These are phyloP conservation scores for Lumnitzera littorea DNA, from an alignment of 345 rosid genomes.

Conservation along the genomic window DNA sequence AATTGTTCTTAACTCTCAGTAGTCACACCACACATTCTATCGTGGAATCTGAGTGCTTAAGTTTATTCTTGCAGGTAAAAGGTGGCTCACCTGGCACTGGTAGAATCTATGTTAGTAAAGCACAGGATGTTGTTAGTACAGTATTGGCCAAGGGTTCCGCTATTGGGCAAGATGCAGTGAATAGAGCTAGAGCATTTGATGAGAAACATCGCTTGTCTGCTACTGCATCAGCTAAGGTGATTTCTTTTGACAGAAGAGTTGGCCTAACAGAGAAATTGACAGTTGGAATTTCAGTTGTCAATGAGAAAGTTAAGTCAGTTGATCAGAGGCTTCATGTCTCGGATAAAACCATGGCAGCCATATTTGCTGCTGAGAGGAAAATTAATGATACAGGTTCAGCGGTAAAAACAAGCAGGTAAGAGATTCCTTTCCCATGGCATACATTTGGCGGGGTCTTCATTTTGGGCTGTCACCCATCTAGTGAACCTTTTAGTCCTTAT, in stretches of 20 bases:
- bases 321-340: constrained; percentile 93
- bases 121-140: constrained; percentile 75
- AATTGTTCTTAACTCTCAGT: neutral
- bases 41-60: neutral
- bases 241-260: constrained; percentile 71
- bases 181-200: constrained; percentile 90
- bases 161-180: constrained; percentile 82
- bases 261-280: constrained; percentile 78
- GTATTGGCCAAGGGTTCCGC: constrained; percentile 88
- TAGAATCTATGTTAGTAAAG: constrained; percentile 66
- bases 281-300: constrained; percentile 77
- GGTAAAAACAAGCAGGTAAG: constrained; percentile 92
- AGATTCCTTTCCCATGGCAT: neutral
- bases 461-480: neutral
- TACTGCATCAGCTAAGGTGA: constrained; percentile 85
- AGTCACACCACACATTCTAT: neutral
- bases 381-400: constrained; percentile 91
- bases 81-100: constrained; percentile 39
- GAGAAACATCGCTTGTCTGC: constrained; percentile 81
- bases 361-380: constrained; percentile 92
- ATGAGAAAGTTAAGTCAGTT: constrained; percentile 89
- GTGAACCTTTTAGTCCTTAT: too few relatives aligned
- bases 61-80: constrained; percentile 39
- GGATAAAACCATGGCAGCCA: constrained; percentile 94
- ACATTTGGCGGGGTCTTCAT: neutral